These are phyloP conservation scores for Mycena amicta DNA, from an alignment of 768 basidiomycete genomes.

Conservation along the genomic window DNA sequence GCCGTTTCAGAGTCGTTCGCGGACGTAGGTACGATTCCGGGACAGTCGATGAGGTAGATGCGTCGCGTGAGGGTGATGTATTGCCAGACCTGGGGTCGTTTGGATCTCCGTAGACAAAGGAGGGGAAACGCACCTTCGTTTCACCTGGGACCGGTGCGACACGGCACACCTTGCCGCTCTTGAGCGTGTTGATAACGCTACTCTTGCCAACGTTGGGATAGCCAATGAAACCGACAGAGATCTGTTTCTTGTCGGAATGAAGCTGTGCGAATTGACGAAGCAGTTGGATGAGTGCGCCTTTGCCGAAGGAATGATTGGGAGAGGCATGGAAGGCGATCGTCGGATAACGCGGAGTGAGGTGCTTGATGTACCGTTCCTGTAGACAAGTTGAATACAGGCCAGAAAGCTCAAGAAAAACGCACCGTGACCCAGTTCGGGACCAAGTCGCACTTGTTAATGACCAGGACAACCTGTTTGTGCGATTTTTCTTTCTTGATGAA, in stretches of 20 bases:
- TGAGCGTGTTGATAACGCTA: conserved; percentile 97
- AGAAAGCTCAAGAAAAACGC: conserved; percentile 32
- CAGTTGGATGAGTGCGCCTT: conserved; percentile 96
- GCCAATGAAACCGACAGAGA: conserved; percentile 96
- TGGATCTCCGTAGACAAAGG: too few species aligned
- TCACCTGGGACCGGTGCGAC: conserved; percentile 98
- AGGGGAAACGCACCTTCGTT: too few species aligned
- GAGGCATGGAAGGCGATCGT: conserved; percentile 99
- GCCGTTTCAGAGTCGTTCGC: conserved; percentile 87
- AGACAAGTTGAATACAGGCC: conserved; percentile 7
- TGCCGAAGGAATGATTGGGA: conserved; percentile 98
- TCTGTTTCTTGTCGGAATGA: conserved; percentile 99
- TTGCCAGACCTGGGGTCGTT: too few species aligned
- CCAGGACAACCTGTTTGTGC: conserved; percentile 94
- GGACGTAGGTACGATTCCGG: conserved; percentile 95
- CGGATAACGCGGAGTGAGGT: conserved; percentile 91
- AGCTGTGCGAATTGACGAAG: conserved; percentile 95
- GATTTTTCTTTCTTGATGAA: conserved; percentile 95
- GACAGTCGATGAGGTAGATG: conserved; percentile 99
- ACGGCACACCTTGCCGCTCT: conserved; percentile 95
- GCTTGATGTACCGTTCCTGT: conserved; percentile 93
- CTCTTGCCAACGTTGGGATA: conserved; percentile 99
- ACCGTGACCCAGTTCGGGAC: conserved; percentile 99
- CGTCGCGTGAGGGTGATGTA: conserved; percentile 95
- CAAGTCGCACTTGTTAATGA: conserved; percentile 98